These are phyloP conservation scores for Aspergillus quadricinctus DNA, from an alignment of 2,329 filamentous ascomycete genomes.

Conservation along the genomic window DNA sequence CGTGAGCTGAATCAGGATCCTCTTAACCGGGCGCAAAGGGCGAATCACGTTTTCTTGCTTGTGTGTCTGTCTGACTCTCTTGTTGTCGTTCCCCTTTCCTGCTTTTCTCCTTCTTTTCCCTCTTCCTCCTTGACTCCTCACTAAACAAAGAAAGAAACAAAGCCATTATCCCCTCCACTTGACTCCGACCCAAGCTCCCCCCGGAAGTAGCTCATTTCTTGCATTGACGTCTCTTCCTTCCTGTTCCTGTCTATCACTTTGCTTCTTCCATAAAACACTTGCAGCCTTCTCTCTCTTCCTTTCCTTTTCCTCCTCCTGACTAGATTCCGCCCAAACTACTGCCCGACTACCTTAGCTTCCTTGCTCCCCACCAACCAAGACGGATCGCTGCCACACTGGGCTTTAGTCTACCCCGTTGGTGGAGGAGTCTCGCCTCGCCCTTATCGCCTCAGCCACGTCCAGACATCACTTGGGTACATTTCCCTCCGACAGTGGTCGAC, in stretches of 20 bases:
- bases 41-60: neutral
- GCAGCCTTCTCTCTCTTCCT: neutral
- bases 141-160: conserved; percentile 6
- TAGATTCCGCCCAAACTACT: neutral
- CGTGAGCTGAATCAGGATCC: neutral
- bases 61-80: conserved; percentile 4
- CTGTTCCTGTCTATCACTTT: conserved; percentile 3
- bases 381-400: neutral
- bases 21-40: neutral
- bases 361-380: neutral
- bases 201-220: conserved; percentile 5
- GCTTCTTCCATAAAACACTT: neutral
- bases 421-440: neutral
- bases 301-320: neutral
- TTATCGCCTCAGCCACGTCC: neutral
- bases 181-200: neutral
- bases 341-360: neutral
- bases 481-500: neutral
- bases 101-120: neutral
- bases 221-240: neutral
- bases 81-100: conserved; percentile 3
- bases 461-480: neutral
- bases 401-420: neutral
- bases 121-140: conserved; percentile 1
- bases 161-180: conserved; percentile 10